phyloP scores from a whole-genome alignment of 441 rosid genomes.

The Omphalea diandra region DNA sequence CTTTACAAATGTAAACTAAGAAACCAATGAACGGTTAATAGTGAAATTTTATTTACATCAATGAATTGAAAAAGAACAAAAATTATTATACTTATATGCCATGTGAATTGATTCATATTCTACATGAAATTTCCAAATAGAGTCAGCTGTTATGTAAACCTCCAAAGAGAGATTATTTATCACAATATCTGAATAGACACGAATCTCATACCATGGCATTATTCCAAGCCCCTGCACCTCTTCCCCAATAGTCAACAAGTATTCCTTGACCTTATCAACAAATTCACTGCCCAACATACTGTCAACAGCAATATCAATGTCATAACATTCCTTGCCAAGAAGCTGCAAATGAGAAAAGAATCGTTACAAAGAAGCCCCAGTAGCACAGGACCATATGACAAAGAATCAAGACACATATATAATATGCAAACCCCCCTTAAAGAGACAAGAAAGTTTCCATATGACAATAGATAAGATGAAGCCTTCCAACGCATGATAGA shows the following conservation, averaged over 20 bases:
- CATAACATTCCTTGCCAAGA: conserved; percentile 80
- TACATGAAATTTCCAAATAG: conserved; percentile 2
- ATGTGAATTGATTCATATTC: not conserved
- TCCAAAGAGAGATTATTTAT: not conserved
- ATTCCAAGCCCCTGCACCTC: conserved; percentile 64
- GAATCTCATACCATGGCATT: conserved; percentile 60
- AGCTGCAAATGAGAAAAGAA: conserved; percentile 46
- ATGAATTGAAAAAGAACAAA: not conserved
- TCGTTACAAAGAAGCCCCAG: not conserved
- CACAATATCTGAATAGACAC: not conserved
- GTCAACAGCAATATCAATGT: conserved; percentile 88
- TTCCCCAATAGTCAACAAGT: conserved; percentile 62
- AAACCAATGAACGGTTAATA: not conserved
- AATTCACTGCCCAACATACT: conserved; percentile 83
- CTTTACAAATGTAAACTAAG: not conserved
- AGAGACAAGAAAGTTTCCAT: not conserved
- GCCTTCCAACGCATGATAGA: too few relatives aligned
- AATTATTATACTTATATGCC: not conserved
- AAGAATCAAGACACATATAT: not conserved
- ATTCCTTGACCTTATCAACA: conserved; percentile 68
- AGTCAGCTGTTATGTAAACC: too few relatives aligned
- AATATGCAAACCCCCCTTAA: not conserved
- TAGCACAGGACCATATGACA: not conserved
- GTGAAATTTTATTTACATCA: not conserved
- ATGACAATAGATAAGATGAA: not conserved